Percentiles rank a stretch among this genome's conserved stretches.
Evolutionary conservation across 768 basidiomycete genomes (phyloP).

Genomic region (Boletus eberwhitei): DNA sequence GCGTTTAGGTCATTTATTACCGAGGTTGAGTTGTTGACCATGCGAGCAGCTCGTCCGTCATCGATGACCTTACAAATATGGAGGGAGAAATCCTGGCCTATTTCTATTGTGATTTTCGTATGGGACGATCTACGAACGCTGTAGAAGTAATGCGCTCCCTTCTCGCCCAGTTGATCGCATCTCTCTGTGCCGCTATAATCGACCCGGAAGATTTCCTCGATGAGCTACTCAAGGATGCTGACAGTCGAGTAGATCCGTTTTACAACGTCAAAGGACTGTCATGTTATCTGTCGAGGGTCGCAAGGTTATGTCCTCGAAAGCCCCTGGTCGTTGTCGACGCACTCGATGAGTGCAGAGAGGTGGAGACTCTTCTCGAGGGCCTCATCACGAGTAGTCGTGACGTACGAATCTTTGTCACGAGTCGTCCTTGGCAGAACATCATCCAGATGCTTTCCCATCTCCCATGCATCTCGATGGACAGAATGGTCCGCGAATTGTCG

Average conservation of each 20-base stretch:
- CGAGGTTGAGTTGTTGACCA: background rate
- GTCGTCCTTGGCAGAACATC: slow-evolving; percentile 8
- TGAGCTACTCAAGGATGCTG: slow-evolving; percentile 2
- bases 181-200: background rate
- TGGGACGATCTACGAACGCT: slow-evolving; percentile 1
- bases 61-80: background rate
- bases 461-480: slow-evolving; percentile 11
- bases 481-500: background rate
- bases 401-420: slow-evolving; percentile 5
- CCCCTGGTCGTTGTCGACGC: slow-evolving; percentile 19
- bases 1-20: background rate
- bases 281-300: background rate
- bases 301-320: background rate
- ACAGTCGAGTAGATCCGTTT: background rate
- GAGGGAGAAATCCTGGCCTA: background rate
- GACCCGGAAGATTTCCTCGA: background rate
- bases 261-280: slow-evolving; percentile 3
- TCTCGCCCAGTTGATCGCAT: slow-evolving; percentile 12
- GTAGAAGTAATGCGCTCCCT: slow-evolving; percentile 19
- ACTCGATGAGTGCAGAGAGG: slow-evolving; percentile 21
- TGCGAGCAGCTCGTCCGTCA: background rate
- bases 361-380: slow-evolving; percentile 7
- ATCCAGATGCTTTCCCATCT: background rate
- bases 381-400: background rate
- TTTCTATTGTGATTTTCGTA: slow-evolving; percentile 27